Conservation (phyloP, 768 basidiomycete genomes). For the Mycena indigotica region DNA sequence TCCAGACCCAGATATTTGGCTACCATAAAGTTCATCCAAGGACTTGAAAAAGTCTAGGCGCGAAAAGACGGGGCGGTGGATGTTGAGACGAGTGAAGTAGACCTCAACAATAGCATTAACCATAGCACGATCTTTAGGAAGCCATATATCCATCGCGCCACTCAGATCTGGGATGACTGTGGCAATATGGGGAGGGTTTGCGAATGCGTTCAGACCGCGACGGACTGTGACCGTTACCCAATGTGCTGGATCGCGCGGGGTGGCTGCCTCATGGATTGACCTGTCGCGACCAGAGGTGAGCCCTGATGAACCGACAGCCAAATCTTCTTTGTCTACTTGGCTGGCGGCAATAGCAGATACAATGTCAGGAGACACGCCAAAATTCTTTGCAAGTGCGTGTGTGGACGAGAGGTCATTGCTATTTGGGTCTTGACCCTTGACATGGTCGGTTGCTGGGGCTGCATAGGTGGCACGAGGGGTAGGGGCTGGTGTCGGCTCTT, state of each 20-base stretch:
- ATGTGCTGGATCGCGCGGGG: constrained; percentile 60
- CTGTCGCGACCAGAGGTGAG: constrained; percentile 72
- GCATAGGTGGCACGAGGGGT: constrained; percentile 22
- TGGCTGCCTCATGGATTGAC: constrained; percentile 49
- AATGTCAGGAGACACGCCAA: constrained; percentile 75
- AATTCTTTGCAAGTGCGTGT: constrained; percentile 74
- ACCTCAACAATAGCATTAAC: constrained; percentile 62
- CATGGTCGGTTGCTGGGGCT: constrained; percentile 26
- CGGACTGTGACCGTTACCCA: constrained; percentile 63
- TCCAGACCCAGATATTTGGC: constrained; percentile 32
- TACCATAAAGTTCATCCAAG: constrained; percentile 68
- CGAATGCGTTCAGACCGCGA: constrained; percentile 43
- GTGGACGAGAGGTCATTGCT: constrained; percentile 78
- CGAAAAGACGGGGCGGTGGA: constrained; percentile 76
- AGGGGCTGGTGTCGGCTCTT: constrained; percentile 18
- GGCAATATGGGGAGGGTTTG: constrained; percentile 18
- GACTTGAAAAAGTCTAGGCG: constrained; percentile 68
- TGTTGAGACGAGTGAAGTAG: constrained; percentile 78
- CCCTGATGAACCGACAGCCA: constrained; percentile 75
- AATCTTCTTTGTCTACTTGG: constrained; percentile 64
- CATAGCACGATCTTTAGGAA: constrained; percentile 77
- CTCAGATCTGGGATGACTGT: constrained; percentile 40
- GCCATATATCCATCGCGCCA: constrained; percentile 55
- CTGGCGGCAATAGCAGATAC: constrained; percentile 49
- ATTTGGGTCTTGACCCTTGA: constrained; percentile 79